phyloP scores from a whole-genome alignment of 1,139 yeast species.

The Kurtzmaniella natalensis region DNA sequence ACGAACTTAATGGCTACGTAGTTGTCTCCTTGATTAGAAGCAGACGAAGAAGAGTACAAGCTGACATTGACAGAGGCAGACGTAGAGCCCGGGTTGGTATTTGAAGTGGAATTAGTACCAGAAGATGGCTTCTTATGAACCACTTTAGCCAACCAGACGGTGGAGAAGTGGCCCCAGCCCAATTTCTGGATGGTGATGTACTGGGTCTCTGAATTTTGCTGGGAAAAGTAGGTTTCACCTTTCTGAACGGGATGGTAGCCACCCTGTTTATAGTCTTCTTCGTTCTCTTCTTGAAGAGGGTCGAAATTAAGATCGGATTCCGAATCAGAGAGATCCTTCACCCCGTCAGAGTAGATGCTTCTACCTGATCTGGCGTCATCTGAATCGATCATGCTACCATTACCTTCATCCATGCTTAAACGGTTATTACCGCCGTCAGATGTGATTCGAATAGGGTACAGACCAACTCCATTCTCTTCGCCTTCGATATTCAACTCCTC shows the following conservation, averaged over 20 bases:
- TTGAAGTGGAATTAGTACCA: neutral
- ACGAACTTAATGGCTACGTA: conserved; percentile 44
- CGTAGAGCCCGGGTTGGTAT: neutral
- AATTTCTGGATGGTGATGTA: conserved; percentile 36
- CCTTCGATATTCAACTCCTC: neutral
- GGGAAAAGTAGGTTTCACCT: conserved; percentile 34
- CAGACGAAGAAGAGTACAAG: neutral
- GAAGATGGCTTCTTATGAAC: neutral
- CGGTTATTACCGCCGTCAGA: no score
- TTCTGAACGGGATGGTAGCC: conserved; percentile 42
- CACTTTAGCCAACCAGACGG: conserved; percentile 75
- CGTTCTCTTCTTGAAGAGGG: conserved; percentile 37
- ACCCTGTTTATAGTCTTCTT: conserved; percentile 34
- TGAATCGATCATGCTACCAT: no score
- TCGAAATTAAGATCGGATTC: conserved; percentile 27
- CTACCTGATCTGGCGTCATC: no score
- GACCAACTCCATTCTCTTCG: neutral
- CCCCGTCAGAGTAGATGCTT: neutral
- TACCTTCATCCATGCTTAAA: no score
- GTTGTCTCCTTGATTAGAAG: conserved; percentile 11
- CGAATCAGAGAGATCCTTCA: conserved; percentile 16
- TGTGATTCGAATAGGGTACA: no score
- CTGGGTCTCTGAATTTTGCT: conserved; percentile 17
- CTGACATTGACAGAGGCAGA: no score
- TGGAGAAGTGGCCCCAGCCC: conserved; percentile 91